Evolutionary conservation across 23 red algal genomes (phyloP).

Genomic region (Gracilariopsis chorda): DNA sequence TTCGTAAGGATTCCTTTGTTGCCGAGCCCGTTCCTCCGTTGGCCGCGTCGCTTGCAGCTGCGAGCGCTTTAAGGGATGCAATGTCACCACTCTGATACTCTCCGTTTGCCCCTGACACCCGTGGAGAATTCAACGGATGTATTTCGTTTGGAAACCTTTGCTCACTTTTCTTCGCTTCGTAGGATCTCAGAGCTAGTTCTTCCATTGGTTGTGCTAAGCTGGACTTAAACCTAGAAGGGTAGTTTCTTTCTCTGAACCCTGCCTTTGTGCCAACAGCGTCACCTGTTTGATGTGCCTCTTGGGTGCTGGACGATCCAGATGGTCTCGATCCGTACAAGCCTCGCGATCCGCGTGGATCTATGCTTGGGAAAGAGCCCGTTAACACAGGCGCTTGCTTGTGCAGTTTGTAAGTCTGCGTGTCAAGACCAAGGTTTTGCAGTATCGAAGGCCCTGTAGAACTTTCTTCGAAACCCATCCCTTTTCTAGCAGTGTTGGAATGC

Average conservation of each 20-base stretch:
- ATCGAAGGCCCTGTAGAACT: neutral
- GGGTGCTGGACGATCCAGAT: slow-evolving; percentile 5
- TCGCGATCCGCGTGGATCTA: neutral
- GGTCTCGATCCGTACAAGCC: neutral
- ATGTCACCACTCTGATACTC: slow-evolving; percentile 6
- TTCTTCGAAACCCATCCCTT: neutral
- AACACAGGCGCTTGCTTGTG: neutral
- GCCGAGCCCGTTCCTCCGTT: slow-evolving; percentile 49
- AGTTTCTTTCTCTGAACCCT: slow-evolving; percentile 3
- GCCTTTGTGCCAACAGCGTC: neutral
- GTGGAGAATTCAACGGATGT: neutral
- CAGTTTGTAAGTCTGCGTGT: neutral
- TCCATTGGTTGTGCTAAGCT: slow-evolving; percentile 23
- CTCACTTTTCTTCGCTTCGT: slow-evolving; percentile 8
- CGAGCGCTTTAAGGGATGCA: slow-evolving; percentile 38
- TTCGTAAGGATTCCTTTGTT: slow-evolving; percentile 38
- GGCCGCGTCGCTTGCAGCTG: slow-evolving; percentile 51
- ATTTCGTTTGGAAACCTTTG: neutral
- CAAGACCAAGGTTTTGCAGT: neutral
- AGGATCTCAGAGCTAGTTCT: slow-evolving; percentile 43
- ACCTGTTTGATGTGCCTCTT: neutral
- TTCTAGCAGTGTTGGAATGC: neutral
- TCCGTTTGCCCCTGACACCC: neutral
- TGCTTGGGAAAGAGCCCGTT: neutral
- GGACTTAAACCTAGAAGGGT: slow-evolving; percentile 17